These are phyloP conservation scores for Mycothermus thermophilus DNA, from an alignment of 495 filamentous ascomycete species.

Conservation along the genomic window DNA sequence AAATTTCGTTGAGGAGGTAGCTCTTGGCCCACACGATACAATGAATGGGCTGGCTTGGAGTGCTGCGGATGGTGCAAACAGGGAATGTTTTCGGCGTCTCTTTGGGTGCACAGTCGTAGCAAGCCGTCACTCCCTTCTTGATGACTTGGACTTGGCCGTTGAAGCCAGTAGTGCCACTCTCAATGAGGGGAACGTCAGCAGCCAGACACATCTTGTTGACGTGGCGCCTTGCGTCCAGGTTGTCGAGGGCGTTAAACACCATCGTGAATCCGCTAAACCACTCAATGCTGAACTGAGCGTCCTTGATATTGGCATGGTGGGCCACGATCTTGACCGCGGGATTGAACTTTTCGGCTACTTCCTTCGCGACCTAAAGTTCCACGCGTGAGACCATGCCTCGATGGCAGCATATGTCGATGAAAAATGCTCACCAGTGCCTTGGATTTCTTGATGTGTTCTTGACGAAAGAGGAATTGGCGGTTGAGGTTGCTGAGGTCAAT, in stretches of 20 bases:
- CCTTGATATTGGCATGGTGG: conserved; percentile 92
- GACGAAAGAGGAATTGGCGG: conserved; percentile 92
- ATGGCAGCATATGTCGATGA: neutral
- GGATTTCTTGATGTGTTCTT: conserved; percentile 94
- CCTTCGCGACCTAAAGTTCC: conserved; percentile 69
- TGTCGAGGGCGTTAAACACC: conserved; percentile 96
- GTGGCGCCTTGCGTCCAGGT: conserved; percentile 84
- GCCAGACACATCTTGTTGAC: conserved; percentile 97
- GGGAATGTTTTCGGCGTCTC: conserved; percentile 81
- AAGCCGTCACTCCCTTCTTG: conserved; percentile 84
- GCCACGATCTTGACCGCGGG: conserved; percentile 78
- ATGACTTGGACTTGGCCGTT: conserved; percentile 97
- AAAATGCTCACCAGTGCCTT: conserved; percentile 67
- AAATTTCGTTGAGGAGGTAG: conserved; percentile 87
- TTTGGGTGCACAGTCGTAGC: conserved; percentile 89
- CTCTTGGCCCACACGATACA: conserved; percentile 99
- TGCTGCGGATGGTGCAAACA: conserved; percentile 93
- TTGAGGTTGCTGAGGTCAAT: conserved; percentile 98
- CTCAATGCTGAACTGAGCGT: conserved; percentile 72
- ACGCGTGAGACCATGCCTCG: conserved; percentile 2
- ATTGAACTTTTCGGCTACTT: conserved; percentile 82
- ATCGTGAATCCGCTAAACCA: conserved; percentile 77
- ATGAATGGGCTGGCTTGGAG: conserved; percentile 88
- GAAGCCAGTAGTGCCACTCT: conserved; percentile 96
- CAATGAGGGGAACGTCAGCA: conserved; percentile 79